Base-by-base conservation (phyloP, 768 basidiomycete genomes). In the Boletales sp. region DNA sequence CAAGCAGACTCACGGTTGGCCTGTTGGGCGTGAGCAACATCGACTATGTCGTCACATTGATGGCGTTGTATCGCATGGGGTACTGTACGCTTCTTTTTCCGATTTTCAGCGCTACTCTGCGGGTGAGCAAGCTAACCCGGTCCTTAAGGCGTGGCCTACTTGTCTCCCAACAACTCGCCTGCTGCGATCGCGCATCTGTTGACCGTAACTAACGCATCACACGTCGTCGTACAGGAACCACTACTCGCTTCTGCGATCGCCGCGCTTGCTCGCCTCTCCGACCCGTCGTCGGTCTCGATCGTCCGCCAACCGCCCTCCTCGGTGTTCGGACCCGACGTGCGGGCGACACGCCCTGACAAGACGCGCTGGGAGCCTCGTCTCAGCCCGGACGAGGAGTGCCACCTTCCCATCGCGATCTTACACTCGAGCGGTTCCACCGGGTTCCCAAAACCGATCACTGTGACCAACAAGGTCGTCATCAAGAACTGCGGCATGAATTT, bases 151-250 rank as follows among this genome's bases (percentile, higher is more conserved):
- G 61, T 68, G 1, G 69, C 72, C 37, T 67, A 71, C 11, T 60
- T 74, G 6, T 75, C 74, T 8, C 66, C 72, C 5, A 69, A 74
- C 53, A 80, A 79, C 59, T 78, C 77, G 0, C 66, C 74, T 1
- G 60, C 69, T 5, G 78, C 77, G 7, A 69, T 75, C 24, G 75
- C 75, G 1, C 72, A 77, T 52, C 65, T 81, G 17, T 63, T 78
- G 52, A 50, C 60, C 3, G 47, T 37, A 31, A 67, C 64, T 3
- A 45, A 54, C 30, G 47, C 60, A 6, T 54, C 56, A 0, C 57
- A 64, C 32, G 19, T 64, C n/a, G 51, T 65, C 10, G 62, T 59
- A 15, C 63, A 65, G 38, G 50, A 65, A 0, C 5, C 37, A 1
- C 24, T 55, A 14, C 15, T 54, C 15, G 21, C 57, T 43, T 55